Percentiles rank a stretch among this genome's conserved stretches.
phyloP scores from a whole-genome alignment of 352 stramenopile species.

The Phytophthora rubi region DNA sequence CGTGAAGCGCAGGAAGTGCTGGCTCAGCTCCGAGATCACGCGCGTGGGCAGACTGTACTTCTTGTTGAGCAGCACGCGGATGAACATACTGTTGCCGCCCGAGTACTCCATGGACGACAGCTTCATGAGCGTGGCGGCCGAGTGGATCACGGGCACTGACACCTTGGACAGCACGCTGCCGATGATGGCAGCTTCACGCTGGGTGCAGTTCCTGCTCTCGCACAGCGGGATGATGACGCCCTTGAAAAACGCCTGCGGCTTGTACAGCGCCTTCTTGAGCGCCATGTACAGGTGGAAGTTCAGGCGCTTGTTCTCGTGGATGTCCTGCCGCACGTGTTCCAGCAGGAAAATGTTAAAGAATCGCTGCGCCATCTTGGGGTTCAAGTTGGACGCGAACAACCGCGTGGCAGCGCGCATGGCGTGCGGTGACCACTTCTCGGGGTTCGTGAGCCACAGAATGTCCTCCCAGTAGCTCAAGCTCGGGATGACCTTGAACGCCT shows the following conservation, averaged over 20 bases:
- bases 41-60: conserved; percentile 99
- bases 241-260: conserved; percentile 99
- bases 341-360: conserved; percentile 99
- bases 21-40: conserved; percentile 96
- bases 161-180: conserved; percentile 97
- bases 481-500: conserved; percentile 99
- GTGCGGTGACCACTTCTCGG: conserved; percentile 98
- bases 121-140: conserved; percentile 98
- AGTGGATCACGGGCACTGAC: conserved; percentile 99
- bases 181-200: conserved; percentile 98
- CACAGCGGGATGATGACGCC: conserved; percentile 98
- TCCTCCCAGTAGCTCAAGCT: conserved; percentile 99
- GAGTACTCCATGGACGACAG: conserved; percentile 97
- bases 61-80: conserved; percentile 99
- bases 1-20: conserved; percentile 96
- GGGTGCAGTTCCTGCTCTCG: conserved; percentile 94
- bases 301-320: conserved; percentile 96
- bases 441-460: conserved; percentile 97
- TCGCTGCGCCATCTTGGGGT: conserved; percentile 98
- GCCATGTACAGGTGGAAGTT: conserved; percentile 99
- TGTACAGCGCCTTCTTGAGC: conserved; percentile 99
- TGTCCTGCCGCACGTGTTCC: conserved; percentile 97
- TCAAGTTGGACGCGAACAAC: conserved; percentile 99
- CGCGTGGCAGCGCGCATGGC: conserved; percentile 97
- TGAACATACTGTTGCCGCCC: conserved; percentile 98